Evolutionary conservation across 1,139 yeast genomes (phyloP).

Genomic region (Geotrichum phurueaensis): DNA sequence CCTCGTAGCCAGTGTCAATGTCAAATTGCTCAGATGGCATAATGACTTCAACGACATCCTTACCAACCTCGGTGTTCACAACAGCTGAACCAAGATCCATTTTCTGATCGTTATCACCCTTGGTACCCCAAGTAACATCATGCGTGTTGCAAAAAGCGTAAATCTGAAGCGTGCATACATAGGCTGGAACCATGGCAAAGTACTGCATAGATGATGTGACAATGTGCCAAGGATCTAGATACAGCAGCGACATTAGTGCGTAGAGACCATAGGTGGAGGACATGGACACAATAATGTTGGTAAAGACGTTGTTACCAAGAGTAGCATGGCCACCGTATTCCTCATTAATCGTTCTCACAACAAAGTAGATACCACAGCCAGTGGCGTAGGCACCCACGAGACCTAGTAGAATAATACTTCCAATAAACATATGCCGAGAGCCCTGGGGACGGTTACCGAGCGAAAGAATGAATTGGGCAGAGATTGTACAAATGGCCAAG

Average conservation of each 20-base stretch:
- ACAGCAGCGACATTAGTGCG: slow-evolving; percentile 67
- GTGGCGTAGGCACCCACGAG: slow-evolving; percentile 78
- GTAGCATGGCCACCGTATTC: slow-evolving; percentile 37
- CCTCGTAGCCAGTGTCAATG: slow-evolving; percentile 80
- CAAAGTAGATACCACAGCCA: slow-evolving; percentile 76
- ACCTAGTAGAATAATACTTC: slow-evolving; percentile 64
- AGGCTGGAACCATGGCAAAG: slow-evolving; percentile 79
- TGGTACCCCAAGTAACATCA: slow-evolving; percentile 97
- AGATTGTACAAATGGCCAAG: slow-evolving; percentile 68
- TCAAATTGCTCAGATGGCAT: slow-evolving; percentile 87
- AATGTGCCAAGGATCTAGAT: slow-evolving; percentile 94
- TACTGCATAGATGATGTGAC: slow-evolving; percentile 78
- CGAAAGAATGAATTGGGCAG: slow-evolving; percentile 81
- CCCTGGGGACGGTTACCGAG: slow-evolving; percentile 96
- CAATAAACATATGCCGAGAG: slow-evolving; percentile 67
- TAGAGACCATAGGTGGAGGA: slow-evolving; percentile 86
- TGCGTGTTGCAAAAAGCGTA: slow-evolving; percentile 94
- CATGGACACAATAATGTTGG: slow-evolving; percentile 73
- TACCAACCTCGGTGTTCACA: slow-evolving; percentile 49
- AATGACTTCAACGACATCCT: slow-evolving; percentile 68
- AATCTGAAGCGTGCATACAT: slow-evolving; percentile 83
- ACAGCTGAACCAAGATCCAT: slow-evolving; percentile 63
- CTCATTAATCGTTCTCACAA: slow-evolving; percentile 48
- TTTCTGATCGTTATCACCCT: slow-evolving; percentile 76
- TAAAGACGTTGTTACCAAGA: slow-evolving; percentile 46